Base-by-base conservation (phyloP, 768 basidiomycete species). In the Tricholoma furcatifolium region DNA sequence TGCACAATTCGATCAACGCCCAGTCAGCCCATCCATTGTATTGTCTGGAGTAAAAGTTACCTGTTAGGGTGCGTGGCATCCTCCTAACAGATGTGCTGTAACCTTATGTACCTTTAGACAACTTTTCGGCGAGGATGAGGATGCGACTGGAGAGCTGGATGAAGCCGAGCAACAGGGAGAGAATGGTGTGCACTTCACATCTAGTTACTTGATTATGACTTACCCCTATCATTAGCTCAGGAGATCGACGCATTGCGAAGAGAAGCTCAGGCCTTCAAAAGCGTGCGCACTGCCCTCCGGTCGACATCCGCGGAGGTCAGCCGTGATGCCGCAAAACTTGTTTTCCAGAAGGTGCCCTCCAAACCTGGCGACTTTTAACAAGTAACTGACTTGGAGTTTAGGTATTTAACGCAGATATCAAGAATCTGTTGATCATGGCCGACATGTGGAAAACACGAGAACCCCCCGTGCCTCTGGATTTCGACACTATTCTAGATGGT, bases 11-110 rank as follows among this genome's bases (percentile, higher is more conserved):
- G 96, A 35, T 93, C 93, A 2, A 98, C 97, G 0, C 97, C 97
- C 0, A 92, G 89, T 52, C 95, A 96, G 58, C 93, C 97, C 0
- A 97, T 98, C 46, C 97, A 99, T 63, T 99, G 96, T 64, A 98
- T 99, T 44, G 95, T 98, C 2, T 99, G 97, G 97, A 93, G 93
- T 27, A 99, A 98, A 68, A 94, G 85, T 52, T 98, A 98, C 73
- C 84, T 99, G 11, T 81, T 98, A 62, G 86, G 89, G 95, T 92
- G 60, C 65, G 88, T 71, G 5, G 2, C 44, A 15, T 43, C 0
- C 23, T 44, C 23, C 43, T 44, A 24, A 12, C 10, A 42, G 34
- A 17, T 35, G 9, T 60, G 35, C 21, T 17, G 17, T 30, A 10
- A 17, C 32, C 46, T 52, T 48, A 54, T 44, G 48, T 24, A 43